Conservation (phyloP, 495 filamentous ascomycete genomes). For the Penicillium cosmopolitanum region DNA sequence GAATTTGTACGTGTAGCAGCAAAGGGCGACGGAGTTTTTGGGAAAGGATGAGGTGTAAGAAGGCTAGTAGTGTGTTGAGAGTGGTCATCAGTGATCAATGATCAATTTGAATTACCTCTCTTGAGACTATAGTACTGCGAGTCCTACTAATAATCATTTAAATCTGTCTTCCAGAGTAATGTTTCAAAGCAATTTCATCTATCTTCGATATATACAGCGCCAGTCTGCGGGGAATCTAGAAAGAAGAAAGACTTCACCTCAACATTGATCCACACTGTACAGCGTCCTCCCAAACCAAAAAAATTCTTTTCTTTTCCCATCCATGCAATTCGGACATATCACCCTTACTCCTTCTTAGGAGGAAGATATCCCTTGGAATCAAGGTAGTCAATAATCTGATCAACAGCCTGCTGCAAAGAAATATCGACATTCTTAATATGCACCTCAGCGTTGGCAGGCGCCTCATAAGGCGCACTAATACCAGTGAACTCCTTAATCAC, state of each 20-base stretch:
- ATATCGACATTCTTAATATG: constrained; percentile 75
- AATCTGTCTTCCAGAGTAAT: neutral
- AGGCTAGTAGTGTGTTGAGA: no score
- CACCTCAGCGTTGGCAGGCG: constrained; percentile 82
- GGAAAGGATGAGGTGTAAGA: no score
- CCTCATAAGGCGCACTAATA: constrained; percentile 90
- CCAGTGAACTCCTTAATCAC: constrained; percentile 98
- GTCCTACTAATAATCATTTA: neutral
- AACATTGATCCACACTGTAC: neutral
- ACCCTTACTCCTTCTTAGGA: constrained; percentile 36
- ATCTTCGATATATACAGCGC: constrained; percentile 21
- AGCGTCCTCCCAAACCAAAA: neutral
- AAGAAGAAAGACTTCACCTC: neutral
- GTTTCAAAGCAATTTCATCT: neutral
- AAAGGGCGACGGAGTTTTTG: no score
- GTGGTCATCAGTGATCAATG: no score
- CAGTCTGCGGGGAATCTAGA: constrained; percentile 20
- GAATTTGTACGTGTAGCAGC: no score
- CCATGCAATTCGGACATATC: no score
- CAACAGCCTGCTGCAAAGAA: constrained; percentile 83
- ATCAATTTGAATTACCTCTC: no score
- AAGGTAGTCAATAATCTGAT: constrained; percentile 79
- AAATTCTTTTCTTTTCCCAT: no score
- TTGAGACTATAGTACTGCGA: no score
- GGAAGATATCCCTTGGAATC: constrained; percentile 65